Percentiles rank a stretch among this genome's conserved stretches.
Evolutionary conservation across 2,329 filamentous ascomycete species (phyloP).

Genomic region (Claviceps capensis): DNA sequence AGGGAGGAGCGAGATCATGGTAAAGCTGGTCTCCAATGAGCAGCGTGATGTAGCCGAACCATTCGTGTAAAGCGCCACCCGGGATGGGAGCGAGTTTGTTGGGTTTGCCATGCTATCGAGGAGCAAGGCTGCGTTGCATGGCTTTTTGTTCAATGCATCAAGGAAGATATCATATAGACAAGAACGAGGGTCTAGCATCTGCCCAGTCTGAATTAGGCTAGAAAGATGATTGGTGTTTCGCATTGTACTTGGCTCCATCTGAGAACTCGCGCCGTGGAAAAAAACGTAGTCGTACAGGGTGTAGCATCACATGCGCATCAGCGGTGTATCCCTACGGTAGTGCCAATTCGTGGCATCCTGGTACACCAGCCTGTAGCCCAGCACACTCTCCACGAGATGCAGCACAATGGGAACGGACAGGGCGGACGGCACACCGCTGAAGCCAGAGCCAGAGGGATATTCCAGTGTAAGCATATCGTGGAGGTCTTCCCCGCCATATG

Average conservation of each 20-base stretch:
- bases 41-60: background rate
- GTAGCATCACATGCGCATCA: background rate
- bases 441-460: slow-evolving; percentile 17
- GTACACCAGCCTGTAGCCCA: slow-evolving; percentile 26
- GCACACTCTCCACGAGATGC: slow-evolving; percentile 30
- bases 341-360: slow-evolving; percentile 13
- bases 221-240: no score
- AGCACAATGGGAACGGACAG: slow-evolving; percentile 31
- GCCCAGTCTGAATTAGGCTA: no score
- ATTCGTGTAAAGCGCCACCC: background rate
- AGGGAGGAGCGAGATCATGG: background rate
- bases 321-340: slow-evolving; percentile 10
- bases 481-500: slow-evolving; percentile 29
- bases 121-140: background rate
- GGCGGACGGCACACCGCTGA: slow-evolving; percentile 14
- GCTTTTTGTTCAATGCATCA: no score
- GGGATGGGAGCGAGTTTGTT: background rate
- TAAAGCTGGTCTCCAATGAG: background rate
- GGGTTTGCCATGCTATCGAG: background rate
- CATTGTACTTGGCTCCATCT: no score
- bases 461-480: slow-evolving; percentile 29
- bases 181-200: background rate
- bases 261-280: no score
- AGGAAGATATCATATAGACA: background rate
- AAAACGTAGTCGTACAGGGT: background rate